phyloP scores from a whole-genome alignment of 805 yeast genomes.

The Ogataea saltuana region DNA sequence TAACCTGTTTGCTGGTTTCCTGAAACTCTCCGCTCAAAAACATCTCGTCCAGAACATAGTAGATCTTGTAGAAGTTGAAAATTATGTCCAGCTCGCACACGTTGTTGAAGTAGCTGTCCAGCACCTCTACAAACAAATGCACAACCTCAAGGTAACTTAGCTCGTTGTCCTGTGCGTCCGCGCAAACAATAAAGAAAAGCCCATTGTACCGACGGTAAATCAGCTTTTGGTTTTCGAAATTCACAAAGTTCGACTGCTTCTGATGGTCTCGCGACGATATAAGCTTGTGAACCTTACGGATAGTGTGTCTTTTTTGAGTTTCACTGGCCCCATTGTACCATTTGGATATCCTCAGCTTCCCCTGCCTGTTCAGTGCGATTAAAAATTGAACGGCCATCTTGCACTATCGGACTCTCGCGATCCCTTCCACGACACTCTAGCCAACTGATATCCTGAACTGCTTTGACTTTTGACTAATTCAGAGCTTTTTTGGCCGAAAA shows the following conservation, averaged over 20 bases:
- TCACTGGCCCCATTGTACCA: slow-evolving; percentile 55
- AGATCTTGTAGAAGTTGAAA: slow-evolving; percentile 85
- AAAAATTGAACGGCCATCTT: slow-evolving; percentile 78
- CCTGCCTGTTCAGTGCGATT: slow-evolving; percentile 86
- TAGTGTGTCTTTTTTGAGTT: slow-evolving; percentile 46
- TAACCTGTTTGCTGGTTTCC: slow-evolving; percentile 72
- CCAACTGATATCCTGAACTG: too few relatives aligned
- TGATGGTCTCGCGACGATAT: slow-evolving; percentile 83
- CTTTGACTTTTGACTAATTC: background rate
- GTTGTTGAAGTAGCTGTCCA: slow-evolving; percentile 82
- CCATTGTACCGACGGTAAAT: slow-evolving; percentile 93
- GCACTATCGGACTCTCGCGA: background rate
- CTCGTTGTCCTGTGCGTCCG: slow-evolving; percentile 80
- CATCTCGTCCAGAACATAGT: slow-evolving; percentile 81
- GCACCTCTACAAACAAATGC: slow-evolving; percentile 84
- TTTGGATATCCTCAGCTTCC: slow-evolving; percentile 83
- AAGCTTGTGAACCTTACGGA: slow-evolving; percentile 71
- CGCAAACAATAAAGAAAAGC: slow-evolving; percentile 78
- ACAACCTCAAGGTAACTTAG: slow-evolving; percentile 78
- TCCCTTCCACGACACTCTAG: background rate
- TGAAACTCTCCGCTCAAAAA: slow-evolving; percentile 89
- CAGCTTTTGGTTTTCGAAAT: slow-evolving; percentile 60
- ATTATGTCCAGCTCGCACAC: slow-evolving; percentile 94
- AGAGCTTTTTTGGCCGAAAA: background rate
- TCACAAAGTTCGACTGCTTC: slow-evolving; percentile 51